Evolutionary conservation across 805 yeast species (phyloP), one percentile per base, ranked within the genome.

Genomic region (Kluyveromyces aestuarii): DNA sequence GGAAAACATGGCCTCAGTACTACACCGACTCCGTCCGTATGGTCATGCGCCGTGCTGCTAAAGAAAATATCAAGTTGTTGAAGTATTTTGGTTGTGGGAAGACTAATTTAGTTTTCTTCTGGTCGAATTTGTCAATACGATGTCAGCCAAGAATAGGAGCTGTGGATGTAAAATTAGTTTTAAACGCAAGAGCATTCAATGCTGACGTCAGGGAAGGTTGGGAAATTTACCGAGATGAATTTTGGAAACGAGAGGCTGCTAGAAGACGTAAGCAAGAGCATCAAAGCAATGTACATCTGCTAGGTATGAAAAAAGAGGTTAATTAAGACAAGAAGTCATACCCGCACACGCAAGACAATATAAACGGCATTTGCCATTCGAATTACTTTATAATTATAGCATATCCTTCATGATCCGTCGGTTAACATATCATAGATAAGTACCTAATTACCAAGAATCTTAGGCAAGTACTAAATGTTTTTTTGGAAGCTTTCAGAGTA

Each of bases 201-300:
- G 81, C 93, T 0, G 90, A 85, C 44, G 79, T 85, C 7, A 75
- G 96, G 53, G 96, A 90, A 63, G 90, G 88, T 9, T 91, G 99
- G 98, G 99, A 91, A 60, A 66, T 88, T 39, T 91, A 90, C 59
- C 69, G 99, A 51, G 87, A 86, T 55, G 97, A 90, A 63, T 93
- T 89, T 62, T 93, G 98, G 97, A 79, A 81, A 19, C 75, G 84
- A 56, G 96, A 89, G 62, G 86, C 87, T 1, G 77, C 80, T 2
- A 74, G 88, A 55, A 70, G 89, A 53, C 67, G 78, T 40, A 69
- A 65, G 48, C 55, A 50, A 36, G 47, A 54, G 39, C 19, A 18
- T 17, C 45, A 43, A 16, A 33, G 14, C 27, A 43, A 43, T 21
- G 19, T 38, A n/a, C 21, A 8, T 43, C 17, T 37, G 25, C 25